Percentiles rank a stretch among this genome's conserved stretches.
Conservation (phyloP, 176 grass and related monocot species). For the Zoysia japonica region DNA sequence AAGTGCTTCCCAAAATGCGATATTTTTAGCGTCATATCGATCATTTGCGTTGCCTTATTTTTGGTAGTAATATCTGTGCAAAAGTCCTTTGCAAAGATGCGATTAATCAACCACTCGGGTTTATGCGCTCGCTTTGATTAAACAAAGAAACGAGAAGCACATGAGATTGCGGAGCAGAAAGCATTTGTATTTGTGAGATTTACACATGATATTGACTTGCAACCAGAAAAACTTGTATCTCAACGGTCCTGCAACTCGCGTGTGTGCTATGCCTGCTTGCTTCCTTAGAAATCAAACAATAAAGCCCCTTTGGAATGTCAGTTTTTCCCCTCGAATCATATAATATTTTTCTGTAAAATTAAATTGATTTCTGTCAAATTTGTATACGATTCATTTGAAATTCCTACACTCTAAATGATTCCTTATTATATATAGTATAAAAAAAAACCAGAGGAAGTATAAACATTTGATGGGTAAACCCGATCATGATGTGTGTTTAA, state of each 20-base stretch:
- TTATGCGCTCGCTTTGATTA: not conserved
- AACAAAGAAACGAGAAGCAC: not conserved
- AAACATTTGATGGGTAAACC: not conserved
- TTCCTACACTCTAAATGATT: too few relatives aligned
- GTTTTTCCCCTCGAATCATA: too few relatives aligned
- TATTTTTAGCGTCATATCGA: not conserved
- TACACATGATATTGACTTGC: not conserved
- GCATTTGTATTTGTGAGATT: not conserved
- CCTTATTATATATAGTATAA: too few relatives aligned
- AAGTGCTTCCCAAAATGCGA: not conserved
- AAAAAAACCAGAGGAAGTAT: not conserved
- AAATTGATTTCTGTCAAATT: too few relatives aligned
- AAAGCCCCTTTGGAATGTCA: too few relatives aligned
- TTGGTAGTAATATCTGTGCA: not conserved
- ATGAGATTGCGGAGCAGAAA: not conserved
- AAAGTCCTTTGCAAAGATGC: conserved; percentile 20
- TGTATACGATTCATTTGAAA: too few relatives aligned
- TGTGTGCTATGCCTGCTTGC: too few relatives aligned
- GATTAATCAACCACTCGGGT: conserved; percentile 20
- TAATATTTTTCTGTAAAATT: too few relatives aligned
- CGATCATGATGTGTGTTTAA: not conserved
- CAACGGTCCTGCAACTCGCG: not conserved
- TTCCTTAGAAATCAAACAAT: too few relatives aligned
- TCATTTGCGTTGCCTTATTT: not conserved
- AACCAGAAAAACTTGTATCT: not conserved